Conservation (phyloP, 139 green algal species). For the Marvania coccoides region DNA sequence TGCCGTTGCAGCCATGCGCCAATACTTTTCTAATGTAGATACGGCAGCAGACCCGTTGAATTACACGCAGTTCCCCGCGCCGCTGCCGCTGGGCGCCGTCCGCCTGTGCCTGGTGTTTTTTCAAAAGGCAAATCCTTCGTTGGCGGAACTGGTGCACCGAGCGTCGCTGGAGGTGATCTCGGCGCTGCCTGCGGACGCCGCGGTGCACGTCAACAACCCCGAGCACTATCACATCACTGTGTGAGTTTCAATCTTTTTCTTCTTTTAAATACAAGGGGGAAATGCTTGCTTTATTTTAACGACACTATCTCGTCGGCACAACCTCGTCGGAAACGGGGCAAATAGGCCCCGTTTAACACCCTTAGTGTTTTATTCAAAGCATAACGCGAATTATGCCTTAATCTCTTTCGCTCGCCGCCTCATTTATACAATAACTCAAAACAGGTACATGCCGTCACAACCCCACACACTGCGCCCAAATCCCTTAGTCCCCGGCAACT, state of each 20-base stretch:
- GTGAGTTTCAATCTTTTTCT: too few species aligned
- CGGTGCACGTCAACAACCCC: conserved; percentile 20
- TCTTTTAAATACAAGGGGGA: too few species aligned
- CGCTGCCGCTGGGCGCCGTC: conserved; percentile 23
- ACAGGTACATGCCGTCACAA: conserved; percentile 8
- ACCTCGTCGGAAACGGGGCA: too few species aligned
- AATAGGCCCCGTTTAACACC: too few species aligned
- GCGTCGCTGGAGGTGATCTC: conserved; percentile 14
- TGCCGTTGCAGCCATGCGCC: conserved; percentile 17
- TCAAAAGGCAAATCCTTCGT: conserved; percentile 10
- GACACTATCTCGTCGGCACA: too few species aligned
- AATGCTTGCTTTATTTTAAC: too few species aligned
- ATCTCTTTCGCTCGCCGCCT: too few species aligned
- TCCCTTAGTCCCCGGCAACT: neutral
- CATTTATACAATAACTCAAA: too few species aligned
- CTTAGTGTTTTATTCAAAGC: too few species aligned
- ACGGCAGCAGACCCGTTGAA: conserved; percentile 16
- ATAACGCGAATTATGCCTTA: too few species aligned
- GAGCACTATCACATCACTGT: conserved; percentile 40
- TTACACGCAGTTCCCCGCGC: conserved; percentile 30
- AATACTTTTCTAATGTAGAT: conserved; percentile 29
- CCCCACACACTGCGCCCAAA: conserved; percentile 1
- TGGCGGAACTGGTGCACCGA: neutral
- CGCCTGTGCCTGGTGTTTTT: conserved; percentile 28
- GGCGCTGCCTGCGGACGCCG: conserved; percentile 11